Conservation (phyloP, 2,329 filamentous ascomycete species). For the Aspergillus aculeatus region DNA sequence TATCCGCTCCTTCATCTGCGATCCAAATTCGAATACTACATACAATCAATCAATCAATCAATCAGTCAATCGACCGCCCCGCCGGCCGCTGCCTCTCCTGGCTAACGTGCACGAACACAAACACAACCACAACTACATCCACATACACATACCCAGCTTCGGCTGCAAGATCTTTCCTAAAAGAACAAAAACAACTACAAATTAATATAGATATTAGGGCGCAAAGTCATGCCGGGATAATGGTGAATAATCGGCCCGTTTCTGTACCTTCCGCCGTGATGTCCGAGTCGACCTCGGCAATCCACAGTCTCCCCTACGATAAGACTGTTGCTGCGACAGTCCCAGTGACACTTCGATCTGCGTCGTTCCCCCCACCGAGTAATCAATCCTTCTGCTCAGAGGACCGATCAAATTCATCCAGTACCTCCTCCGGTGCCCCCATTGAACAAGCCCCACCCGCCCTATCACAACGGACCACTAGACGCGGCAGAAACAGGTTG, state of each 20-base stretch:
- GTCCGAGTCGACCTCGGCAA: conserved; percentile 26
- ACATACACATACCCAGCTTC: not conserved
- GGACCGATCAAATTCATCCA: conserved; percentile 26
- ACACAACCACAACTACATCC: not conserved
- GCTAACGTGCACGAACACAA: not conserved
- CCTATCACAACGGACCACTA: conserved; percentile 15
- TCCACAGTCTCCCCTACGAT: conserved; percentile 28
- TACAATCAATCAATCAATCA: not conserved
- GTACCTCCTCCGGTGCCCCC: conserved; percentile 20
- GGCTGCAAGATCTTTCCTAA: not conserved
- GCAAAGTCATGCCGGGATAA: conserved; percentile 39
- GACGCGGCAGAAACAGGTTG: conserved; percentile 16
- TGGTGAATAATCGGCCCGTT: conserved; percentile 32
- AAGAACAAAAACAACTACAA: not conserved
- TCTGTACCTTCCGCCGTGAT: conserved; percentile 27
- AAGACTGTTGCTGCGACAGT: conserved; percentile 25
- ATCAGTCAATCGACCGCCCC: not conserved
- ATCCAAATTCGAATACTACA: not conserved
- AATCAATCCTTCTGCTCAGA: conserved; percentile 26
- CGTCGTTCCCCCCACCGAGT: conserved; percentile 27
- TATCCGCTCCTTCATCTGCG: conserved; percentile 13
- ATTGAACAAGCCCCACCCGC: conserved; percentile 12
- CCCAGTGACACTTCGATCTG: conserved; percentile 27
- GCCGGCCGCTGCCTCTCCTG: not conserved
- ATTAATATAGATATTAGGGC: conserved; percentile 3